A percentile compares a stretch with the other conserved stretches of the same genome.
Evolutionary conservation across 2,329 filamentous ascomycete genomes (phyloP).

Genomic region (Fusarium tjaetaba): DNA sequence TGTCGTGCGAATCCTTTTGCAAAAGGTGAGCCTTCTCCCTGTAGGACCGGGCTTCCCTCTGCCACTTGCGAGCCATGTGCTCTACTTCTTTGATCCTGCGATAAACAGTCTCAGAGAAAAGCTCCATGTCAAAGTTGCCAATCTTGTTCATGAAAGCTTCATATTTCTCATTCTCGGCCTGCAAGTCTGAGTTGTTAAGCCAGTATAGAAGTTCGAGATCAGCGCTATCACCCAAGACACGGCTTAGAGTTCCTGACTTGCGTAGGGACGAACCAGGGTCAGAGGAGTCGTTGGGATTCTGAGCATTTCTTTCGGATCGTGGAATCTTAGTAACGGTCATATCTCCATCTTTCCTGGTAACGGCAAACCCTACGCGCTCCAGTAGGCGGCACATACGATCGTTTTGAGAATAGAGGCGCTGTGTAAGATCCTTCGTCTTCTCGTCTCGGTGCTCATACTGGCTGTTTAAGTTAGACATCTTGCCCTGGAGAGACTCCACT

Average conservation of each 20-base stretch:
- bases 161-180: constrained; percentile 78
- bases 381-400: constrained; percentile 85
- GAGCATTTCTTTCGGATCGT: constrained; percentile 64
- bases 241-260: constrained; percentile 64
- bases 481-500: constrained; percentile 63
- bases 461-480: constrained; percentile 60
- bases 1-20: constrained; percentile 89
- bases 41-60: constrained; percentile 86
- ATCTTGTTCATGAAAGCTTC: constrained; percentile 77
- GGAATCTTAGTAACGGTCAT: constrained; percentile 81
- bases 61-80: constrained; percentile 90
- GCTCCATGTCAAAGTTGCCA: constrained; percentile 82
- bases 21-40: constrained; percentile 84
- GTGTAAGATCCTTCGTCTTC: constrained; percentile 84
- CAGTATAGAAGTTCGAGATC: constrained; percentile 84
- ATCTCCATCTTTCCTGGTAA: constrained; percentile 76
- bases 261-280: constrained; percentile 64
- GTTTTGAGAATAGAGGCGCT: constrained; percentile 83
- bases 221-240: constrained; percentile 66
- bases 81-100: constrained; percentile 95
- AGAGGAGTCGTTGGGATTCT: constrained; percentile 67
- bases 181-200: constrained; percentile 75
- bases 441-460: constrained; percentile 76
- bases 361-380: constrained; percentile 85
- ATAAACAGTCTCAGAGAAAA: constrained; percentile 84